These are phyloP conservation scores for Pestalotiopsis sp. DNA, from an alignment of 2,329 filamentous ascomycete genomes.

Conservation along the genomic window DNA sequence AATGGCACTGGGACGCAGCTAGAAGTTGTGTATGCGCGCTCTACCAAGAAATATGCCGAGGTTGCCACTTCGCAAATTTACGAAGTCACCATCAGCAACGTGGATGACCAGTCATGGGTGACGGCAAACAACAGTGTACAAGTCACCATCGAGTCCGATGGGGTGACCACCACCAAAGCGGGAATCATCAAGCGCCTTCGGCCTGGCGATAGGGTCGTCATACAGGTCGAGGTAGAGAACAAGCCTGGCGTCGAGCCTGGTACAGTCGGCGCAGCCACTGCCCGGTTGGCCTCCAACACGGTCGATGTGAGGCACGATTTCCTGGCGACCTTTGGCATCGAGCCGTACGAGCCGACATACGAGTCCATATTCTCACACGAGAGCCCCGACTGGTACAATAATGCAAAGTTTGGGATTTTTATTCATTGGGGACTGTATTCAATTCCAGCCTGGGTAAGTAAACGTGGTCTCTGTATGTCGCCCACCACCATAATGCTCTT, in stretches of 20 bases:
- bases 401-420: slow-evolving; percentile 60
- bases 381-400: slow-evolving; percentile 34
- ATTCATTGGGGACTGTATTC: slow-evolving; percentile 60
- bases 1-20: slow-evolving; percentile 22
- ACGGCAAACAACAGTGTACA: slow-evolving; percentile 26
- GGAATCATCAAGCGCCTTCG: slow-evolving; percentile 39
- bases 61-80: slow-evolving; percentile 37
- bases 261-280: slow-evolving; percentile 17
- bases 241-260: slow-evolving; percentile 19
- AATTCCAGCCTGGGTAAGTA: slow-evolving; percentile 49
- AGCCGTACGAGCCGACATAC: slow-evolving; percentile 31
- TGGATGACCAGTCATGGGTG: slow-evolving; percentile 30
- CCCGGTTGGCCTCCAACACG: slow-evolving; percentile 3
- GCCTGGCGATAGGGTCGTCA: slow-evolving; percentile 43
- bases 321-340: slow-evolving; percentile 34
- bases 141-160: slow-evolving; percentile 30
- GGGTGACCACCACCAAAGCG: slow-evolving; percentile 43
- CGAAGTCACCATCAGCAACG: slow-evolving; percentile 40
- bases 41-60: slow-evolving; percentile 41
- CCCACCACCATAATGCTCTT: too few relatives aligned
- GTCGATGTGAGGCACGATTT: slow-evolving; percentile 28
- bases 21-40: slow-evolving; percentile 38
- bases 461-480: neutral
- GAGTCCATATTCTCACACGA: slow-evolving; percentile 34
- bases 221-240: slow-evolving; percentile 34